Conservation (phyloP, 2,329 filamentous ascomycete species). For the Phialemoniopsis sp. region DNA sequence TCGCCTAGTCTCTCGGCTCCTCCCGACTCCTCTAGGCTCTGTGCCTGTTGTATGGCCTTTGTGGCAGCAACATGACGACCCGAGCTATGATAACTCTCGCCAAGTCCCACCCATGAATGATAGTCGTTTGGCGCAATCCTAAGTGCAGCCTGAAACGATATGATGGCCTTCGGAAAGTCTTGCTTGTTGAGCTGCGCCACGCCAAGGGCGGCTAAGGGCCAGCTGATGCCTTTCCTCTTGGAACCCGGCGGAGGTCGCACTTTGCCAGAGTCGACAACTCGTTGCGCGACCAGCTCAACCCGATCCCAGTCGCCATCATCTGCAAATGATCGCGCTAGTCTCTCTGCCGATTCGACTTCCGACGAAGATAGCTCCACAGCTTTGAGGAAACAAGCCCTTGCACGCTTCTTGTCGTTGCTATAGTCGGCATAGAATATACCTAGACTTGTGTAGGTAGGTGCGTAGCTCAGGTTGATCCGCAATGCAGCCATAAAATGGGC, state of each 20-base stretch:
- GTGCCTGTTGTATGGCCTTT: conserved; percentile 83
- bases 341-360: conserved; percentile 82
- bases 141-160: conserved; percentile 86
- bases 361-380: conserved; percentile 88
- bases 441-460: conserved; percentile 85
- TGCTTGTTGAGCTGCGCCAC: conserved; percentile 94
- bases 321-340: conserved; percentile 81
- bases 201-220: conserved; percentile 91
- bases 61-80: conserved; percentile 91
- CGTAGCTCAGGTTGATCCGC: conserved; percentile 82
- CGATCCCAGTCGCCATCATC: conserved; percentile 93
- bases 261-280: conserved; percentile 92
- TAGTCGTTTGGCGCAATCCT: conserved; percentile 83
- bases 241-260: conserved; percentile 87
- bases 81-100: conserved; percentile 95
- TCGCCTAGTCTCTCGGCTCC: conserved; percentile 56
- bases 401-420: conserved; percentile 78
- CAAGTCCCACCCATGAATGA: conserved; percentile 91
- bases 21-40: conserved; percentile 61
- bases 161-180: conserved; percentile 82
- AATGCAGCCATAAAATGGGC: conserved; percentile 77
- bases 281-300: conserved; percentile 85
- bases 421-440: conserved; percentile 92
- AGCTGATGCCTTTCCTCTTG: conserved; percentile 88
- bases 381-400: conserved; percentile 92